Base-by-base conservation (phyloP, 176 grass and related monocot species). In the Thinopyrum elongatum region DNA sequence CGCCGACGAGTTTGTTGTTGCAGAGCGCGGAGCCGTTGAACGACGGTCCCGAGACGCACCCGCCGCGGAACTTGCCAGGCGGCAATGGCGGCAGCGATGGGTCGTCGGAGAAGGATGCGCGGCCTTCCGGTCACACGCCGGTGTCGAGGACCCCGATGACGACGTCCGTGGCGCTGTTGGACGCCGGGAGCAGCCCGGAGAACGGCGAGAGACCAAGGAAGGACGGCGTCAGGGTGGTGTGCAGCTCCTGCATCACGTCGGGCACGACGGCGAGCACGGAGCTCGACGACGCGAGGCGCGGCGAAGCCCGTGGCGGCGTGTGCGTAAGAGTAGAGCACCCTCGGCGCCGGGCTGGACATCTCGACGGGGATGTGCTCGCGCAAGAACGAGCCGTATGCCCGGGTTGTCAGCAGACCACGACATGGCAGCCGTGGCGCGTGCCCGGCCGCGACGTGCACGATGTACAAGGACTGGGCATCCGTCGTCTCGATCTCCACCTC, bases 171-270 rank as follows among this genome's bases (percentile, higher is more conserved):
- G 83, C 92, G 21, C 53, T 16, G 61, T 66, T 72, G 10, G 89
- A 84, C 10, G 42, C 34, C 0, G 86, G 72, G 65, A 83, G 82
- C 19, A 93, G 78, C 19, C 92, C 86, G 5, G 38, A 53, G 16
- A 65, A 81, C 35, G 65, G 17, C 2, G 89, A 94, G 74, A 94
- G 89, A 25, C 21, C 49, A 74, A 94, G 89, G 86, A 94, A 91
- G 10, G 66, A 68, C 2, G 89, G 75, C 22, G 92, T 34, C 0
- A 29, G 74, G 4, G 89, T 94, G 79, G 89, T 94, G 74, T 91
- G 92, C 9, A 39, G 85, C 35, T 60, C 14, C 30, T 41, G 82
- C 14, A 33, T 5, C 23, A 11, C 47, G 86, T 36, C 31, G 7
- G 66, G 66, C 47, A 88, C 79, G 78, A 95, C 79, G 44, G 88